Conservation (phyloP, 176 grass and related monocot species). For the Paspalum vaginatum region DNA sequence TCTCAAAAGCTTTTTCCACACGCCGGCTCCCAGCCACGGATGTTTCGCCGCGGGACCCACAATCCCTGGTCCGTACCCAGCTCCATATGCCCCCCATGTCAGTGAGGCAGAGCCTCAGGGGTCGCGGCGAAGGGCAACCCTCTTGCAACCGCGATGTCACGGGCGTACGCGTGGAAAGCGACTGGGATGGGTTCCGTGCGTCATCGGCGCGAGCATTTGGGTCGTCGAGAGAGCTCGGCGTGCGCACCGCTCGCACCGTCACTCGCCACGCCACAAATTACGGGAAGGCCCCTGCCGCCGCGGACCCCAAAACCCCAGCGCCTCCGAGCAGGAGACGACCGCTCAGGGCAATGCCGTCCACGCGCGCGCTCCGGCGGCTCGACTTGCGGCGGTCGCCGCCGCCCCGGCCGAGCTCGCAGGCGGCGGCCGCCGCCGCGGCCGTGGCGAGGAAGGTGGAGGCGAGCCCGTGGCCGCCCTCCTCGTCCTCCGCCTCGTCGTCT, state of each 20-base stretch:
- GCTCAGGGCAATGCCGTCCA: constrained; percentile 53
- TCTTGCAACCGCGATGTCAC: not conserved
- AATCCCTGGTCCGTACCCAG: no score
- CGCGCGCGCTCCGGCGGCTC: constrained; percentile 48
- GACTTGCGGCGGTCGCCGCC: constrained; percentile 3
- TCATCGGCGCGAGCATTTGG: constrained; percentile 5
- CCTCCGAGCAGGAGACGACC: not conserved
- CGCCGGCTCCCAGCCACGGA: not conserved
- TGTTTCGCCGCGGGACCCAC: not conserved
- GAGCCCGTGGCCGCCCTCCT: constrained; percentile 1
- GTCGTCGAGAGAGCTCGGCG: not conserved
- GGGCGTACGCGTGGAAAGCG: not conserved
- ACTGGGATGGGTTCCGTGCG: not conserved
- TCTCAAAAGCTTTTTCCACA: not conserved
- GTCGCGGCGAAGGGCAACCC: not conserved
- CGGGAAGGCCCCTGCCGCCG: constrained; percentile 40
- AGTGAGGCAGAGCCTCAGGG: accelerated
- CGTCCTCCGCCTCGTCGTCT: constrained; percentile 17
- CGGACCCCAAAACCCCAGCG: constrained; percentile 28
- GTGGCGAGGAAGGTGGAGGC: not conserved
- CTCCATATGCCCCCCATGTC: not conserved
- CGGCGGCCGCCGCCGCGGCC: not conserved
- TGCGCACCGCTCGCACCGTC: not conserved
- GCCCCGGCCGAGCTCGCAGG: not conserved
- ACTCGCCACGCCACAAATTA: constrained; percentile 20